A percentile compares a stretch with the other conserved stretches of the same genome.
These are phyloP conservation scores for Dorcoceras hygrometricum DNA, from an alignment of 257 asterid species.

Conservation along the genomic window DNA sequence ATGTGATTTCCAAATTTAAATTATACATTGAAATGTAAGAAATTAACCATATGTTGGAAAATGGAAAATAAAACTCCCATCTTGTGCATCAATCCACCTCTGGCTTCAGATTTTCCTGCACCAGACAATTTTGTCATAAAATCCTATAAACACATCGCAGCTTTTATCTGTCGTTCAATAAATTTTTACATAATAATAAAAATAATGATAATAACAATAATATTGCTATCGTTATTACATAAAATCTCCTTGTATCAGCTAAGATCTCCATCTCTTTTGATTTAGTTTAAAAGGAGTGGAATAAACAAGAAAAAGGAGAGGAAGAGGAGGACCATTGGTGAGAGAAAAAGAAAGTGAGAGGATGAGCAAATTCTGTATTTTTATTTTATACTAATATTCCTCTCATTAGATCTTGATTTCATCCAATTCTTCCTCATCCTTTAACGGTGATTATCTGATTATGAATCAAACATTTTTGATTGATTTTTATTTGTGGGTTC, in stretches of 20 bases:
- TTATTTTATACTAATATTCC: constrained; percentile 44
- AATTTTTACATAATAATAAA: constrained; percentile 15
- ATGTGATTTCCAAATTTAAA: too few relatives aligned
- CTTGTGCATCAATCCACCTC: constrained; percentile 27
- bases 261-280: constrained; percentile 39
- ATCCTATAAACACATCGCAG: constrained; percentile 16
- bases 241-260: constrained; percentile 27
- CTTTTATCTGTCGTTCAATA: background rate
- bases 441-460: constrained; percentile 36
- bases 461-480: constrained; percentile 11
- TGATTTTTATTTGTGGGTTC: constrained; percentile 25
- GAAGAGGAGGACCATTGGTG: constrained; percentile 34
- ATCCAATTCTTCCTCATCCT: constrained; percentile 29
- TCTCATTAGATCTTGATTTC: constrained; percentile 70
- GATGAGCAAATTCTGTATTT: constrained; percentile 66
- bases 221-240: background rate
- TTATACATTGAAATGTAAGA: too few relatives aligned
- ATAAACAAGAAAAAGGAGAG: constrained; percentile 43
- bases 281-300: constrained; percentile 37
- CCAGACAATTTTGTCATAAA: constrained; percentile 28
- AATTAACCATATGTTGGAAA: too few relatives aligned
- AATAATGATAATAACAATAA: constrained; percentile 11
- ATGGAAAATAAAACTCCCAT: too few relatives aligned
- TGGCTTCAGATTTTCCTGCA: constrained; percentile 15
- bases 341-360: constrained; percentile 42